phyloP scores from a whole-genome alignment of 352 stramenopile species.

The Phytophthora idaei region DNA sequence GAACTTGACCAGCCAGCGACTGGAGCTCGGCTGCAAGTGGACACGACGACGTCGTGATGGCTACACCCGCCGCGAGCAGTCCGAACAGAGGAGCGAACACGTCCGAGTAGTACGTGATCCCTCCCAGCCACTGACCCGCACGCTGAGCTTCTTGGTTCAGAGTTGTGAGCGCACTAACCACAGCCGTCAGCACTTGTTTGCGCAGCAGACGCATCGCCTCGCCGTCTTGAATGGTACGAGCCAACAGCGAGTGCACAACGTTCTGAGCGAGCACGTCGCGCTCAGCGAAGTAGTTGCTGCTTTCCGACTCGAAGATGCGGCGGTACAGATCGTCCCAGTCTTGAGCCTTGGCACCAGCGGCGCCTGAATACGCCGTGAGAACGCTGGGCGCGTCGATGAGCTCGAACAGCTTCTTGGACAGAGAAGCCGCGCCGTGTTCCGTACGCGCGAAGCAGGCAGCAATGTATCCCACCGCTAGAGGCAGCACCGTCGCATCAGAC shows the following conservation, averaged over 20 bases:
- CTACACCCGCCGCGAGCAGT: conserved; percentile 47
- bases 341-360: conserved; percentile 41
- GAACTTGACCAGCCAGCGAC: conserved; percentile 24
- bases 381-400: conserved; percentile 47
- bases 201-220: conserved; percentile 30
- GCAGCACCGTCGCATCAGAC: conserved; percentile 68
- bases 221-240: conserved; percentile 19
- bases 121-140: conserved; percentile 56
- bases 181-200: conserved; percentile 38
- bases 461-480: conserved; percentile 55
- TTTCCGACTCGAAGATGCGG: conserved; percentile 83
- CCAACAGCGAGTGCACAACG: conserved; percentile 48
- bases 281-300: conserved; percentile 81
- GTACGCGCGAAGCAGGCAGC: conserved; percentile 42
- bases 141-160: conserved; percentile 40
- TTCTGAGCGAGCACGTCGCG: conserved; percentile 67
- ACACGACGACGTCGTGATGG: conserved; percentile 31
- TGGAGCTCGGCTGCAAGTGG: conserved; percentile 25
- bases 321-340: conserved; percentile 65
- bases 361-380: conserved; percentile 50
- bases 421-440: conserved; percentile 26
- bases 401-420: conserved; percentile 43
- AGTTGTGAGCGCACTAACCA: conserved; percentile 26
- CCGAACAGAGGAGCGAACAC: conserved; percentile 65
- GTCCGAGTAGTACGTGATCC: conserved; percentile 69